These are phyloP conservation scores for Nectriaceae sp. DNA, from an alignment of 2,329 filamentous ascomycete species.

Conservation along the genomic window DNA sequence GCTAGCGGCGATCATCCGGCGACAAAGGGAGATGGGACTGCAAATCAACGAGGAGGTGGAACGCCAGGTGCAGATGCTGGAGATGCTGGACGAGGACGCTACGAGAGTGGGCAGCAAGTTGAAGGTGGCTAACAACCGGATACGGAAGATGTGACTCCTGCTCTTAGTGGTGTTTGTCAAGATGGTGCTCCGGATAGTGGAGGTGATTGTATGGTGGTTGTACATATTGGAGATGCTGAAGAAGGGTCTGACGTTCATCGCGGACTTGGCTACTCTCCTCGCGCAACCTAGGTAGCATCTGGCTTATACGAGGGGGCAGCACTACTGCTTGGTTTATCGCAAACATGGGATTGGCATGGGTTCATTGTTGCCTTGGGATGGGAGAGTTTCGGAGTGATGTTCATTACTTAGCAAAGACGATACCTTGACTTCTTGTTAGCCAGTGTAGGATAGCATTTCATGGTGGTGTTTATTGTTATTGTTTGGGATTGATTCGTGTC, in stretches of 20 bases:
- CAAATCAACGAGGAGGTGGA: constrained; percentile 75
- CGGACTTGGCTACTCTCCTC: constrained; percentile 28
- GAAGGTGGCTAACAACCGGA: constrained; percentile 71
- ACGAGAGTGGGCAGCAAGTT: constrained; percentile 69
- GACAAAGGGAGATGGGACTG: constrained; percentile 77
- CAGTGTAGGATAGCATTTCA: too few species aligned
- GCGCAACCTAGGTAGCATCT: constrained; percentile 15
- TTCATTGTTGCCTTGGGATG: too few species aligned
- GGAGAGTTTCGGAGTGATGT: too few species aligned
- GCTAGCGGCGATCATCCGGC: constrained; percentile 67
- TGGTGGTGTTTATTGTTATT: too few species aligned
- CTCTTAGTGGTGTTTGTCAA: constrained; percentile 26
- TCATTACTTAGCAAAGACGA: too few species aligned
- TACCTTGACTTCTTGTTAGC: too few species aligned
- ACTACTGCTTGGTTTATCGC: too few species aligned
- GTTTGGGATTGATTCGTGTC: too few species aligned
- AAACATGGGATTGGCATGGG: too few species aligned
- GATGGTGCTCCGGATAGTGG: constrained; percentile 29
- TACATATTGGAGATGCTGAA: constrained; percentile 28
- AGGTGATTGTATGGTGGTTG: constrained; percentile 33
- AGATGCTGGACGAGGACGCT: constrained; percentile 65
- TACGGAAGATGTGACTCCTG: constrained; percentile 61
- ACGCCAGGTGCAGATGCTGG: constrained; percentile 70
- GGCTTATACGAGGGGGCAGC: too few species aligned
- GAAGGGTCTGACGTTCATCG: constrained; percentile 29